Evolutionary conservation across 768 basidiomycete species (phyloP).

Genomic region (Kwoniella sp.): DNA sequence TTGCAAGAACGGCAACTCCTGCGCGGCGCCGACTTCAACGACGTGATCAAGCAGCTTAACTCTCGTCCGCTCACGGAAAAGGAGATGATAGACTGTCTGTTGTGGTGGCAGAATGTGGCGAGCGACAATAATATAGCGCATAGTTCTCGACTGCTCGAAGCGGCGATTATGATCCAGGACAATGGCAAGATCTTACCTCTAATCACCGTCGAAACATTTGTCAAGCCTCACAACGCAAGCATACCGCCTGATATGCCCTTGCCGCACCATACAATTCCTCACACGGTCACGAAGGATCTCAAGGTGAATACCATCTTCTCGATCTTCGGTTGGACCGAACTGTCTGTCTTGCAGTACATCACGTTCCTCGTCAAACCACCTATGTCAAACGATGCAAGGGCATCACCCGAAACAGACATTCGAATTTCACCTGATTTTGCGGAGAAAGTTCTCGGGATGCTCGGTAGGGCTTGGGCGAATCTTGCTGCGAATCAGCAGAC

Average conservation of each 20-base stretch:
- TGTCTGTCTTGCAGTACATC: constrained; percentile 76
- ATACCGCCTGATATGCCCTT: constrained; percentile 77
- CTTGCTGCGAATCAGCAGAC: constrained; percentile 62
- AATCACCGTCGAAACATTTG: constrained; percentile 69
- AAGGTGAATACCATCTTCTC: constrained; percentile 34
- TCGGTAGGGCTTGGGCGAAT: constrained; percentile 74
- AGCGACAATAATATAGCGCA: constrained; percentile 58
- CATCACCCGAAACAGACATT: constrained; percentile 64
- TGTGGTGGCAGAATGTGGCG: constrained; percentile 75
- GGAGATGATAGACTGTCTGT: constrained; percentile 79
- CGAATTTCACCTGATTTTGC: constrained; percentile 71
- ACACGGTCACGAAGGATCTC: constrained; percentile 63
- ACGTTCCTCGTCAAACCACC: constrained; percentile 64
- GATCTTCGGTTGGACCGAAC: constrained; percentile 77
- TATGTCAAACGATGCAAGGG: constrained; percentile 54
- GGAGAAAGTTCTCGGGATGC: constrained; percentile 70
- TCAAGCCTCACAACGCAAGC: constrained; percentile 66
- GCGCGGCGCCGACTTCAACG: constrained; percentile 73
- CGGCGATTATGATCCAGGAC: constrained; percentile 64
- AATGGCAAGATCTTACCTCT: constrained; percentile 67
- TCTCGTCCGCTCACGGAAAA: constrained; percentile 68
- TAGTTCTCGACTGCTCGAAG: constrained; percentile 67
- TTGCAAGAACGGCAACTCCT: constrained; percentile 70
- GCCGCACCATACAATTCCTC: constrained; percentile 72
- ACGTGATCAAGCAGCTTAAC: constrained; percentile 77